Conservation (phyloP, 768 basidiomycete genomes). For the Coprinopsis sp. region DNA sequence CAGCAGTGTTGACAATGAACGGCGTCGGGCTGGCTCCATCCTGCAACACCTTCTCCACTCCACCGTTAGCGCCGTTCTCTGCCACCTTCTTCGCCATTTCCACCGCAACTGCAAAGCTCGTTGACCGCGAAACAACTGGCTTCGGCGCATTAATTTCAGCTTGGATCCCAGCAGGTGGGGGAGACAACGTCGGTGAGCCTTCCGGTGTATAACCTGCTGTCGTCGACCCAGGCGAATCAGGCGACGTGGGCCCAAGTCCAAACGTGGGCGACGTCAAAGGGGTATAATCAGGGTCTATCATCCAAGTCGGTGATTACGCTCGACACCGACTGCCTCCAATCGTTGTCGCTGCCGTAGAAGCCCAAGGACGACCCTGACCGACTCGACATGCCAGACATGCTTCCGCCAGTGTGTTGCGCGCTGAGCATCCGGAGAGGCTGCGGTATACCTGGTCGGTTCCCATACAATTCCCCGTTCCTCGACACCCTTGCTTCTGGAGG, state of each 20-base stretch:
- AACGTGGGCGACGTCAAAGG: slow-evolving; percentile 28
- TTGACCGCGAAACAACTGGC: slow-evolving; percentile 18
- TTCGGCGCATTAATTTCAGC: slow-evolving; percentile 15
- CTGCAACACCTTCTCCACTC: not conserved
- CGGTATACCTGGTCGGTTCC: slow-evolving; percentile 70
- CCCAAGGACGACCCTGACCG: slow-evolving; percentile 12
- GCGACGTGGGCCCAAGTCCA: slow-evolving; percentile 1
- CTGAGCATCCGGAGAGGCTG: slow-evolving; percentile 30
- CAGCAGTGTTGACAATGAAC: not conserved
- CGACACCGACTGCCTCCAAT: slow-evolving; percentile 26
- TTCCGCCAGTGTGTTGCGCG: slow-evolving; percentile 19
- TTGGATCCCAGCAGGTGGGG: slow-evolving; percentile 13
- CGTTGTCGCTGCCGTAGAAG: slow-evolving; percentile 10
- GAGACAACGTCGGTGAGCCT: slow-evolving; percentile 10
- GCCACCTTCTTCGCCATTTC: slow-evolving; percentile 37
- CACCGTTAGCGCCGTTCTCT: slow-evolving; percentile 15
- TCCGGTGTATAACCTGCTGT: slow-evolving; percentile 12
- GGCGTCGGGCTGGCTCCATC: slow-evolving; percentile 5
- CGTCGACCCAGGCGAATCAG: slow-evolving; percentile 26
- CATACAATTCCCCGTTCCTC: slow-evolving; percentile 66
- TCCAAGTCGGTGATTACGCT: slow-evolving; percentile 20
- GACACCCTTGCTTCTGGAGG: slow-evolving; percentile 41
- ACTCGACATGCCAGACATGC: slow-evolving; percentile 21
- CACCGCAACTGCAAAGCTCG: slow-evolving; percentile 36
- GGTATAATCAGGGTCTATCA: slow-evolving; percentile 17